Conservation (phyloP, 2,329 filamentous ascomycete species). For the Thermothelomyces thermophilus region DNA sequence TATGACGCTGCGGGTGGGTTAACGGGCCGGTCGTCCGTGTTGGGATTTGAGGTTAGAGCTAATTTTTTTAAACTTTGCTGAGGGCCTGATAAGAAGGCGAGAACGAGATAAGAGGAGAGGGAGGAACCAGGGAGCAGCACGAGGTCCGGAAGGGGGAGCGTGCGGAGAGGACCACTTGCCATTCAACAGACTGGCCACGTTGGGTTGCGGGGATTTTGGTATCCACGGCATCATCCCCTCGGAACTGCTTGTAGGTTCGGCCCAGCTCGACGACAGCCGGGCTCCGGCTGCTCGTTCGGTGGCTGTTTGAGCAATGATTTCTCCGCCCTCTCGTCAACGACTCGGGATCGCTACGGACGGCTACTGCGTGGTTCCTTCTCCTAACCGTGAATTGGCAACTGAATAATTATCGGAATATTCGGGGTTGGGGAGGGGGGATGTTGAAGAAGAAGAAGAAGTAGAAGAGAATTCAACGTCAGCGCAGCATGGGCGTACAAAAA, state of each 20-base stretch:
- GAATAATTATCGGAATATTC: not conserved
- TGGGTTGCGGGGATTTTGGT: not conserved
- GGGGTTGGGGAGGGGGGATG: no score
- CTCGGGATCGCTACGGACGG: not conserved
- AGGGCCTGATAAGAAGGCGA: no score
- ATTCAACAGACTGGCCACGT: conserved; percentile 7
- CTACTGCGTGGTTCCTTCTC: not conserved
- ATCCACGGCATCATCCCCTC: not conserved
- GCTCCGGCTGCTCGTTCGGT: not conserved
- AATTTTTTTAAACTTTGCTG: no score
- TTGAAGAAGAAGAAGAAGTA: no score
- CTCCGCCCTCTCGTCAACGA: no score
- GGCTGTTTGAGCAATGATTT: not conserved
- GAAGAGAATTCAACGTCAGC: not conserved
- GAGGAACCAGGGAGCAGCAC: not conserved
- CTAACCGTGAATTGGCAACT: not conserved
- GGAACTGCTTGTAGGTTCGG: conserved; percentile 3
- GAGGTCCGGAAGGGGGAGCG: no score
- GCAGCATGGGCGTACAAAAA: no score
- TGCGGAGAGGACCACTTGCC: conserved; percentile 2
- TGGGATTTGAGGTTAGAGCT: no score
- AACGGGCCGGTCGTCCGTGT: not conserved
- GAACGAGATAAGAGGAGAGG: not conserved
- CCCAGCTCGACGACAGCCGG: not conserved
- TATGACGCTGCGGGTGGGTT: conserved; percentile 9